These are phyloP conservation scores for Alternaria sp. DNA, from an alignment of 2,329 filamentous ascomycete species.

Conservation along the genomic window DNA sequence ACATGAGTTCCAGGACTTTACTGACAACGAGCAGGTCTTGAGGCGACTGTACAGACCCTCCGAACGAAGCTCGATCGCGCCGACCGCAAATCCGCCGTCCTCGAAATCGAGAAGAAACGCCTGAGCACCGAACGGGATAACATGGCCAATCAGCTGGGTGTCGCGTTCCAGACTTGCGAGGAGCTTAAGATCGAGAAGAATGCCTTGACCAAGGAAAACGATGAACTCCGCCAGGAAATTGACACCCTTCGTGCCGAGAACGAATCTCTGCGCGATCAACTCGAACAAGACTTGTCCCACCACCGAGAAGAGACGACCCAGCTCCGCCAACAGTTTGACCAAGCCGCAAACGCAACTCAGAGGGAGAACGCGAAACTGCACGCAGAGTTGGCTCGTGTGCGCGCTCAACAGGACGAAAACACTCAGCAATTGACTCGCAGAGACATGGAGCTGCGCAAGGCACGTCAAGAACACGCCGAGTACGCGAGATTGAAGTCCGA, in stretches of 20 bases:
- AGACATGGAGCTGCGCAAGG: conserved; percentile 46
- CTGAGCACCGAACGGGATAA: conserved; percentile 71
- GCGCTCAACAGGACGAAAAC: conserved; percentile 47
- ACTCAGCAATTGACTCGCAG: conserved; percentile 46
- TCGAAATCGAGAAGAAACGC: conserved; percentile 69
- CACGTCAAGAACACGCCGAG: conserved; percentile 48
- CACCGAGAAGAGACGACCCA: conserved; percentile 47
- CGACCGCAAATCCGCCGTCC: conserved; percentile 68
- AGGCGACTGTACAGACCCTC: conserved; percentile 67
- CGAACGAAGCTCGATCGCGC: conserved; percentile 69
- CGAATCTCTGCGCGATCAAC: conserved; percentile 43
- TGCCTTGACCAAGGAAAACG: conserved; percentile 46
- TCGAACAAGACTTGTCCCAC: conserved; percentile 44
- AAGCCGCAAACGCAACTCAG: conserved; percentile 44
- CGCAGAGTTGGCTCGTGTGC: conserved; percentile 43
- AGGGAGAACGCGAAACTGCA: conserved; percentile 46
- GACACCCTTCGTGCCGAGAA: conserved; percentile 47
- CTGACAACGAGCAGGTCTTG: conserved; percentile 58
- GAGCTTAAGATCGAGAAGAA: conserved; percentile 58
- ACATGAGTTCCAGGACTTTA: background rate
- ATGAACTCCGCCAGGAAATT: conserved; percentile 47
- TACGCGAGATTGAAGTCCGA: conserved; percentile 71
- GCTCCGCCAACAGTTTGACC: conserved; percentile 44
- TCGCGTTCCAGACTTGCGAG: conserved; percentile 67
- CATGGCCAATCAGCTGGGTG: conserved; percentile 68